phyloP scores from a whole-genome alignment of 148 eudicot genomes.

The Selenicereus undatus region DNA sequence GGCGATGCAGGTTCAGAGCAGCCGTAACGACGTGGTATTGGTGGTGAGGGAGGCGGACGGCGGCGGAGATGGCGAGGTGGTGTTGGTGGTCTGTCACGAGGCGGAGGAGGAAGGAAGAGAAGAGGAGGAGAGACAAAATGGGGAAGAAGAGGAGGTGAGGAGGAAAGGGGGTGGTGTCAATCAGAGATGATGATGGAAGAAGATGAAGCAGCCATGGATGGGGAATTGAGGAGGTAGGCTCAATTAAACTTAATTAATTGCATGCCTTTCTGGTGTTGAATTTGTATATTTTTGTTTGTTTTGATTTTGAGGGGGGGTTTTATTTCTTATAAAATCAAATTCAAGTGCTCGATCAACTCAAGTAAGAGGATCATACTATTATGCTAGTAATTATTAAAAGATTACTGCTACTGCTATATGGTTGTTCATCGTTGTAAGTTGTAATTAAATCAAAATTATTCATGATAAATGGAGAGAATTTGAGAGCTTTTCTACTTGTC shows the following conservation, averaged over 20 bases:
- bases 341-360: neutral
- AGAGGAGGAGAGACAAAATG: constrained; percentile 10
- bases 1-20: constrained; percentile 21
- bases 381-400: neutral
- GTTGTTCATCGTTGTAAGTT: neutral
- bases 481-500: too few species aligned
- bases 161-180: neutral
- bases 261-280: neutral
- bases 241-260: too few species aligned
- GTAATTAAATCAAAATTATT: neutral
- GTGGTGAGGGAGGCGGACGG: constrained; percentile 4
- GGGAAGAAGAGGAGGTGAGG: neutral
- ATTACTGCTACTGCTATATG: neutral
- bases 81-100: neutral
- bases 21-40: neutral
- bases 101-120: neutral
- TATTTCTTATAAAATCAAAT: neutral
- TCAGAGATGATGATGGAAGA: neutral
- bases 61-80: neutral
- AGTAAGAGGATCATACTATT: neutral
- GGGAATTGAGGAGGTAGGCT: neutral
- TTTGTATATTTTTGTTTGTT: neutral
- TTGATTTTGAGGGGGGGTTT: neutral
- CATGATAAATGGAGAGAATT: neutral
- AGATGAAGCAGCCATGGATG: neutral